phyloP scores from a whole-genome alignment of 768 basidiomycete species.

The Neoboletus magnificus region DNA sequence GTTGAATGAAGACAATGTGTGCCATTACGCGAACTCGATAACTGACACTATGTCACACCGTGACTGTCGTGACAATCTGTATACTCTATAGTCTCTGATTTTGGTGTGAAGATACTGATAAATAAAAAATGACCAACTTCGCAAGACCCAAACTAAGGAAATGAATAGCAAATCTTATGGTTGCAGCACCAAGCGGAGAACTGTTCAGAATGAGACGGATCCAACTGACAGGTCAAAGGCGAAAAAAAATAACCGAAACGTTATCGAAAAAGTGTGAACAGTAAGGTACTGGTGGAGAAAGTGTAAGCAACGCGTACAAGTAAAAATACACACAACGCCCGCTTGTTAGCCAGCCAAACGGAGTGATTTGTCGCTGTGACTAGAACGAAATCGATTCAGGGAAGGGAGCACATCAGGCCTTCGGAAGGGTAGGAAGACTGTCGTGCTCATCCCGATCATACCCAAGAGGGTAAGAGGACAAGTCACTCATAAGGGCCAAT shows the following conservation, averaged over 20 bases:
- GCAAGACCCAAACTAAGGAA: constrained; percentile 12
- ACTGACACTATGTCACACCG: constrained; percentile 20
- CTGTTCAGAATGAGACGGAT: not conserved
- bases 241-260: constrained; percentile 5
- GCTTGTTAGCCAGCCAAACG: constrained; percentile 29
- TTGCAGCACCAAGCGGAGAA: not conserved
- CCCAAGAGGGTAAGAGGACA: constrained; percentile 79
- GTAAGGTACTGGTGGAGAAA: constrained; percentile 15
- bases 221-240: constrained; percentile 1
- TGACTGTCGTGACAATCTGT: constrained; percentile 19
- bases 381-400: constrained; percentile 3
- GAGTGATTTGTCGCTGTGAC: constrained; percentile 8
- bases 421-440: constrained; percentile 23
- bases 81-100: not conserved
- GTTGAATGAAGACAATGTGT: constrained; percentile 13
- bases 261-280: constrained; percentile 1
- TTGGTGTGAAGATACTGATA: constrained; percentile 5
- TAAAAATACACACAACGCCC: constrained; percentile 27
- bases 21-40: constrained; percentile 22
- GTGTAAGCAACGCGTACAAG: constrained; percentile 23
- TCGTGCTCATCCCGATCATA: constrained; percentile 50
- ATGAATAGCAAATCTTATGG: not conserved
- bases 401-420: constrained; percentile 18
- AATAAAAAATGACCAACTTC: constrained; percentile 14
- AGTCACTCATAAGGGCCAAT: constrained; percentile 74